Evolutionary conservation across 495 filamentous ascomycete genomes (phyloP).

Genomic region (Podospora anserina): DNA sequence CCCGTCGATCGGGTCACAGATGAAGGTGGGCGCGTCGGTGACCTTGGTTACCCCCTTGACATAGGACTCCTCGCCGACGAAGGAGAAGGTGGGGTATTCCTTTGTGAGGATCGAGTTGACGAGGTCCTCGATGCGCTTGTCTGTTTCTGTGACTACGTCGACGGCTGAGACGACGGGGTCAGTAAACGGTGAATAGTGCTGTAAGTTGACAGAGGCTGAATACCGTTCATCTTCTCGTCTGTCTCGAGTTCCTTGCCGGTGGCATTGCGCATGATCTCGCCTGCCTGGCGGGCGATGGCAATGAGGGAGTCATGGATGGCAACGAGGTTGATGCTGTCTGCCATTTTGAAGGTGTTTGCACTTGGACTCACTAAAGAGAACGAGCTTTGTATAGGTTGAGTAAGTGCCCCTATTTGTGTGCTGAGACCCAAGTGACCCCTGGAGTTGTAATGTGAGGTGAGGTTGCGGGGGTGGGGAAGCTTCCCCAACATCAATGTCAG

Average conservation of each 20-base stretch:
- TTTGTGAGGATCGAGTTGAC: constrained; percentile 60
- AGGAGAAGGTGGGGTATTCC: constrained; percentile 66
- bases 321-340: constrained; percentile 59
- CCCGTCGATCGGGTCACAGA: constrained; percentile 88
- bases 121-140: constrained; percentile 76
- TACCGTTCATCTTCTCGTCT: constrained; percentile 85
- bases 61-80: constrained; percentile 87
- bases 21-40: constrained; percentile 72
- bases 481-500: background rate
- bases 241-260: constrained; percentile 60
- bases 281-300: constrained; percentile 70
- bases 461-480: background rate
- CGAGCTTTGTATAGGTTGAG: background rate
- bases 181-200: constrained; percentile 3
- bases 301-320: constrained; percentile 79
- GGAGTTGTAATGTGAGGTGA: background rate
- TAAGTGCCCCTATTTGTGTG: background rate
- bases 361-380: background rate
- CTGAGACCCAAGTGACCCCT: background rate
- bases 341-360: constrained; percentile 31
- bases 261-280: constrained; percentile 75
- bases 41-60: constrained; percentile 57
- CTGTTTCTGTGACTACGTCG: constrained; percentile 85
- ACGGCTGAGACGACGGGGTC: constrained; percentile 48
- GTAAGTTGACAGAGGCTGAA: constrained; percentile 2